Conservation (phyloP, 306 rosid species). For the Trifolium pratense region DNA sequence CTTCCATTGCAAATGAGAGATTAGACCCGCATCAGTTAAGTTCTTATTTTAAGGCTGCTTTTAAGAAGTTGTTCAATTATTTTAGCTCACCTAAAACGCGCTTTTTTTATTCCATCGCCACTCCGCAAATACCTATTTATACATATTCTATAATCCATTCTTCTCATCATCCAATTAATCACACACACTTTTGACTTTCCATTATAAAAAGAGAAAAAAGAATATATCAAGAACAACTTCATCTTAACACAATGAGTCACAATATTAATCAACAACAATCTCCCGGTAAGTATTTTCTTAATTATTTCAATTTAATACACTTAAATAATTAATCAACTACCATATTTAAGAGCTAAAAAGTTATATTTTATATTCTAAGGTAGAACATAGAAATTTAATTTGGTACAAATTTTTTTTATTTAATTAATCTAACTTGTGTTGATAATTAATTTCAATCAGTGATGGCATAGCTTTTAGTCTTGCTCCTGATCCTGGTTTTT, state of each 20-base stretch:
- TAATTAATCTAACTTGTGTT: conserved; percentile 1
- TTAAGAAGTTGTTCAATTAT: not conserved
- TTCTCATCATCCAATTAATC: not conserved
- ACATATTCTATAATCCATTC: not conserved
- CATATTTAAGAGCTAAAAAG: not conserved
- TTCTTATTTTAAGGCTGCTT: conserved; percentile 21
- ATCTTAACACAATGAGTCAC: conserved; percentile 37
- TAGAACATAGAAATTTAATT: not conserved
- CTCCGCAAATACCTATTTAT: conserved; percentile 7
- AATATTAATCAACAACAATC: conserved; percentile 46
- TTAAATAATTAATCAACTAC: not conserved
- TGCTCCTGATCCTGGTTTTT: no score
- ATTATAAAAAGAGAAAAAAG: not conserved
- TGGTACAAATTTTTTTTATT: not conserved
- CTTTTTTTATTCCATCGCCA: not conserved
- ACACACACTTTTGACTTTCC: not conserved
- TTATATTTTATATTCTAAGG: not conserved
- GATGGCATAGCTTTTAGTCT: no score
- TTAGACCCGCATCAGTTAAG: not conserved
- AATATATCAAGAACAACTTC: not conserved
- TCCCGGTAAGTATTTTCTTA: conserved; percentile 24
- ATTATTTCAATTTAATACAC: not conserved
- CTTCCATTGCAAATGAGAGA: not conserved
- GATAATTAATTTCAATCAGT: conserved; percentile 20
- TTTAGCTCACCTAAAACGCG: conserved; percentile 37